Evolutionary conservation across 257 asterid genomes (phyloP).

Genomic region (Forsythia suspensa): DNA sequence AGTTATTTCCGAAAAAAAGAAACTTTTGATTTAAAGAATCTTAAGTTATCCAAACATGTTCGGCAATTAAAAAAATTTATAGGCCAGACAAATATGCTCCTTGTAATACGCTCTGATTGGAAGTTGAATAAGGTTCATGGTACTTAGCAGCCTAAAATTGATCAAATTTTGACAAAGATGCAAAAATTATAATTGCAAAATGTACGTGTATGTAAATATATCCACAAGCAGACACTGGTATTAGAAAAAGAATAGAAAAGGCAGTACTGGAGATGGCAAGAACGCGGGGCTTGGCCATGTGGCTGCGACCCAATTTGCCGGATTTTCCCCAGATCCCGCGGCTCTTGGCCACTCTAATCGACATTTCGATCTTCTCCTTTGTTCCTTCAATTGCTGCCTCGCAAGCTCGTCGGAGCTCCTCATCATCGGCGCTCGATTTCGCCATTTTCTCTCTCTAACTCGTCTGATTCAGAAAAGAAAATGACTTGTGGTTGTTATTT

Average conservation of each 20-base stretch:
- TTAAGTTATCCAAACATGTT: too few relatives aligned
- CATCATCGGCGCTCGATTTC: slow-evolving; percentile 98
- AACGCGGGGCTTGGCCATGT: slow-evolving; percentile 97
- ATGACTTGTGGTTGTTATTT: not conserved
- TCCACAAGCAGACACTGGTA: not conserved
- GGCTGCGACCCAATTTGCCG: slow-evolving; percentile 77
- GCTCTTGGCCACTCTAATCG: slow-evolving; percentile 95
- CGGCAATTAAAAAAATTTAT: not conserved
- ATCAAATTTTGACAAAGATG: not conserved
- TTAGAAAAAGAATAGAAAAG: not conserved
- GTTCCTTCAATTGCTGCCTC: slow-evolving; percentile 90
- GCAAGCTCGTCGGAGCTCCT: slow-evolving; percentile 93
- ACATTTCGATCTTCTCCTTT: slow-evolving; percentile 75
- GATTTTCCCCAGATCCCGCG: slow-evolving; percentile 82
- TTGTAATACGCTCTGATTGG: not conserved
- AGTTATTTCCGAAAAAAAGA: not conserved
- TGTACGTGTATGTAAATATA: not conserved
- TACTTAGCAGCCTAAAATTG: not conserved
- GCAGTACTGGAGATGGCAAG: slow-evolving; percentile 83
- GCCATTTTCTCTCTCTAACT: slow-evolving; percentile 51
- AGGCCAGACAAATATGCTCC: not conserved
- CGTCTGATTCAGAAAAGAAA: not conserved
- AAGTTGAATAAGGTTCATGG: not conserved
- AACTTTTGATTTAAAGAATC: too few relatives aligned
- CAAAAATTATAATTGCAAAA: not conserved